Evolutionary conservation across 2,329 filamentous ascomycete genomes (phyloP).

Genomic region (Plectosphaerella sp.): DNA sequence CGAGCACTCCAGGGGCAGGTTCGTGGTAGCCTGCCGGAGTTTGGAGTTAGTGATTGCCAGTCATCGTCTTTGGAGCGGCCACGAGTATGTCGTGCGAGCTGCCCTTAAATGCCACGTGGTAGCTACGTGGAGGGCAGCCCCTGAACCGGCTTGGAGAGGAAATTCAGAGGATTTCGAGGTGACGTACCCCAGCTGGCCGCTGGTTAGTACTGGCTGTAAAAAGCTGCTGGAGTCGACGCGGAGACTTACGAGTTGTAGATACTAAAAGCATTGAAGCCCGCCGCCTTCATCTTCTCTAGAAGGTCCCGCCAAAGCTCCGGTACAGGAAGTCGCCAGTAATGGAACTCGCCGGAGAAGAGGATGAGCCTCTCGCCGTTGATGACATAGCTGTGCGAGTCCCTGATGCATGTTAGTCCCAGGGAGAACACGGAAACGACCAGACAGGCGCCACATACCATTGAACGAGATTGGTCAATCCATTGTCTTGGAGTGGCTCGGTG

Average conservation of each 20-base stretch:
- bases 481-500: constrained; percentile 20
- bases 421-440: neutral
- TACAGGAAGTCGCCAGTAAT: constrained; percentile 36
- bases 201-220: too few relatives aligned
- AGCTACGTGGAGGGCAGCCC: too few relatives aligned
- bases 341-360: constrained; percentile 38
- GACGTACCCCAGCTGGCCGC: too few relatives aligned
- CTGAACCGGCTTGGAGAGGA: too few relatives aligned
- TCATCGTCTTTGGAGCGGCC: too few relatives aligned
- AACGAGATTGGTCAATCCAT: constrained; percentile 25
- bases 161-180: too few relatives aligned
- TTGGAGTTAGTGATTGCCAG: too few relatives aligned
- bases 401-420: constrained; percentile 7
- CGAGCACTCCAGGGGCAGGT: constrained; percentile 29
- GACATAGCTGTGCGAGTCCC: constrained; percentile 36
- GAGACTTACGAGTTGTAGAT: too few relatives aligned
- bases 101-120: too few relatives aligned
- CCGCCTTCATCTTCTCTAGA: constrained; percentile 36
- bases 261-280: constrained; percentile 36
- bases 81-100: too few relatives aligned
- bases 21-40: constrained; percentile 37
- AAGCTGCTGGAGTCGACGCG: too few relatives aligned
- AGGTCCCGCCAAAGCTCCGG: constrained; percentile 35
- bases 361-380: constrained; percentile 36
- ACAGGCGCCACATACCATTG: constrained; percentile 18